Percentiles rank a stretch among this genome's conserved stretches.
Conservation (phyloP, 176 grass and related monocot genomes). For the Elaeis guineensis region DNA sequence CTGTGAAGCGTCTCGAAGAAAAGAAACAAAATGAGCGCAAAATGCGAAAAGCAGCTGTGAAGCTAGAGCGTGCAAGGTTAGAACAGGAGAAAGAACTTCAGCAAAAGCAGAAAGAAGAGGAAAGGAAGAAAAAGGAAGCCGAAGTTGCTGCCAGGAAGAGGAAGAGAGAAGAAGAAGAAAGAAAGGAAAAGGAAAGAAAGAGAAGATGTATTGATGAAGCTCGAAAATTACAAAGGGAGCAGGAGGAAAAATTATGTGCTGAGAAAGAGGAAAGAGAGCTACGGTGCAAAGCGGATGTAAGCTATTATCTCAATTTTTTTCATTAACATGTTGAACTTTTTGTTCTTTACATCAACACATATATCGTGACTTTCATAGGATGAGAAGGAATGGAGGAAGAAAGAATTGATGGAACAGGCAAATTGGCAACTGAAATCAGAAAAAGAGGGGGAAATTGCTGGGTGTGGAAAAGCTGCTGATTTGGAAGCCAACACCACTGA, state of each 20-base stretch:
- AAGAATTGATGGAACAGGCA: background rate
- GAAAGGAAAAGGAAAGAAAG: conserved; percentile 22
- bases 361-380: background rate
- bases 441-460: conserved; percentile 17
- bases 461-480: conserved; percentile 5
- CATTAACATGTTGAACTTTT: too few relatives aligned
- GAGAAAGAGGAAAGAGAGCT: conserved; percentile 5
- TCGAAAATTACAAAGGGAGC: conserved; percentile 5
- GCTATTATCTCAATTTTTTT: background rate
- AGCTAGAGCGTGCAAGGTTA: conserved; percentile 62
- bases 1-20: conserved; percentile 77
- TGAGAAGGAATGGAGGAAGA: conserved; percentile 1
- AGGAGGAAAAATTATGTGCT: background rate
- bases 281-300: background rate
- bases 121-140: conserved; percentile 58
- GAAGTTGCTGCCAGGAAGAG: conserved; percentile 59
- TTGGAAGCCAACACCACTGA: background rate
- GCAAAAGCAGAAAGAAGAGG: conserved; percentile 56
- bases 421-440: background rate
- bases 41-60: conserved; percentile 63
- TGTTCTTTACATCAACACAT: too few relatives aligned
- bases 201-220: conserved; percentile 11
- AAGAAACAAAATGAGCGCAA: conserved; percentile 79
- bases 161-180: conserved; percentile 50
- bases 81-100: conserved; percentile 72